Evolutionary conservation across 495 filamentous ascomycete species (phyloP).

Genomic region (Neurospora cerealis): DNA sequence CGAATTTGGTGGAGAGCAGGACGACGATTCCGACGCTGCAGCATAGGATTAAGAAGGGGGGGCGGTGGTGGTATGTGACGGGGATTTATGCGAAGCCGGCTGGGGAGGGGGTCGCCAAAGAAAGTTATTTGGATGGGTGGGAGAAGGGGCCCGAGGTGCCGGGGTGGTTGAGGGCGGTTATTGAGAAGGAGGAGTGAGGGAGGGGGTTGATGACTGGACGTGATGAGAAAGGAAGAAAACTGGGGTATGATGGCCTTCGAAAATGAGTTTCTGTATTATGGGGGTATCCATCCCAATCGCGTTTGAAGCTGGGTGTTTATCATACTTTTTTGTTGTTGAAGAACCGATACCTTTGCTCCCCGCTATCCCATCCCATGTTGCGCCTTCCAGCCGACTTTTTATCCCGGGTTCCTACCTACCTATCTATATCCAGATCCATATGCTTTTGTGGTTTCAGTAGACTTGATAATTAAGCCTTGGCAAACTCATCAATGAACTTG

Average conservation of each 20-base stretch:
- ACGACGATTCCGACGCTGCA: slow-evolving; percentile 60
- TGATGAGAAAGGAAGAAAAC: neutral
- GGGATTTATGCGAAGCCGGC: slow-evolving; percentile 42
- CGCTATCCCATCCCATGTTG: neutral
- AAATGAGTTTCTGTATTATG: neutral
- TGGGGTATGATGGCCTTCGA: neutral
- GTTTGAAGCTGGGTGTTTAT: neutral
- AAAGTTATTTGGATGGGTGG: slow-evolving; percentile 44
- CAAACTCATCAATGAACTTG: slow-evolving; percentile 48
- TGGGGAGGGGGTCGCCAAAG: slow-evolving; percentile 24
- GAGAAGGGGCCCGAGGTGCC: slow-evolving; percentile 42
- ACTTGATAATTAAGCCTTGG: slow-evolving; percentile 16
- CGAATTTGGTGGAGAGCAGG: slow-evolving; percentile 60
- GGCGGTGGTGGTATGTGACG: slow-evolving; percentile 39
- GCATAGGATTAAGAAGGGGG: slow-evolving; percentile 34
- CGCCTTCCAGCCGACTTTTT: neutral
- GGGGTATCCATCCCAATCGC: neutral
- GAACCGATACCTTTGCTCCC: neutral
- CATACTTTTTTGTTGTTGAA: neutral
- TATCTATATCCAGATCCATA: neutral
- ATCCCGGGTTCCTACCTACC: neutral
- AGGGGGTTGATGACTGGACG: neutral
- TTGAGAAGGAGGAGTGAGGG: slow-evolving; percentile 10
- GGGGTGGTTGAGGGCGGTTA: slow-evolving; percentile 42
- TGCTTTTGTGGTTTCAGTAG: neutral